Conservation (phyloP, 768 basidiomycete species). For the Collybia sp. region DNA sequence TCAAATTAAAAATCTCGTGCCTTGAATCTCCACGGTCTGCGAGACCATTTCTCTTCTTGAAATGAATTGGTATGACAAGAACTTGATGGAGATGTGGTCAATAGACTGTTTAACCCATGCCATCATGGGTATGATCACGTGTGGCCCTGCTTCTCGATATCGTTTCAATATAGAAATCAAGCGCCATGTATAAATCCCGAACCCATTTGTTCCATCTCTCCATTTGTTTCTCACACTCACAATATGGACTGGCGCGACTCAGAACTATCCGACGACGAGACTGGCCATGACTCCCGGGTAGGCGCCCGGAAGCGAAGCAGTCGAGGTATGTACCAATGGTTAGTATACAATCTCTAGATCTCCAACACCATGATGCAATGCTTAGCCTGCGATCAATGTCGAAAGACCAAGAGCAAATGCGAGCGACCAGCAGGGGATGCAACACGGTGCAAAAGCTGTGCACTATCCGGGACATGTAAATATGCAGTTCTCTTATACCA, state of each 20-base stretch:
- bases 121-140: no score
- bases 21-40: no score
- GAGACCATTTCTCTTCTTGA: no score
- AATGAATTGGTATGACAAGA: no score
- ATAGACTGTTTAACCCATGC: no score
- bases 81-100: no score
- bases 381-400: slow-evolving; percentile 81
- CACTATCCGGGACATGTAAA: slow-evolving; percentile 49
- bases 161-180: no score
- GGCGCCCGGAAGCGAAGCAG: slow-evolving; percentile 58
- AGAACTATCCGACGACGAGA: slow-evolving; percentile 57
- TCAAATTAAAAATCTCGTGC: no score
- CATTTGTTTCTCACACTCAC: slow-evolving; percentile 10
- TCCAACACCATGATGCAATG: slow-evolving; percentile 5
- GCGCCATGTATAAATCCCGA: no score
- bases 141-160: no score
- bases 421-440: slow-evolving; percentile 48
- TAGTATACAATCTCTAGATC: no score
- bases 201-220: slow-evolving; percentile 13
- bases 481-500: slow-evolving; percentile 6
- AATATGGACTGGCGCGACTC: slow-evolving; percentile 57
- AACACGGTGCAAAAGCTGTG: slow-evolving; percentile 59
- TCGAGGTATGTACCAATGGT: slow-evolving; percentile 37
- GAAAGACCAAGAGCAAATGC: slow-evolving; percentile 87
- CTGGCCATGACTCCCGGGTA: slow-evolving; percentile 32